Evolutionary conservation across 2,329 filamentous ascomycete species (phyloP).

Genomic region (Bipolaris victoriae): DNA sequence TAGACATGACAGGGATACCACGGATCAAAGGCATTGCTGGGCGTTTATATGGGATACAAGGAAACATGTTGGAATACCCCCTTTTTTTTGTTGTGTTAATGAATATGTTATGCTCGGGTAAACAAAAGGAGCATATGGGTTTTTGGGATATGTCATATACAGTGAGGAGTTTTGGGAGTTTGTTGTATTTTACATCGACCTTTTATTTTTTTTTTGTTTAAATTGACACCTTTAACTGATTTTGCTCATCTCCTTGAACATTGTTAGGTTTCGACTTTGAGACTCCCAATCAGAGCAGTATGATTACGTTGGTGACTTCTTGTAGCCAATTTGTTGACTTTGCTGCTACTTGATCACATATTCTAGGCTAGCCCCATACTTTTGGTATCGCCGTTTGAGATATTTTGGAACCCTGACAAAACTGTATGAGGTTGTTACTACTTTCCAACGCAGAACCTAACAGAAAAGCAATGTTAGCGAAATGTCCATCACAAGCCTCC

Average conservation of each 20-base stretch:
- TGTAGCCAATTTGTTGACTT: background rate
- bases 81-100: background rate
- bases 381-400: too few relatives aligned
- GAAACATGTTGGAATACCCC: background rate
- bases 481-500: background rate
- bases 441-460: slow-evolving; percentile 38
- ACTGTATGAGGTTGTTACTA: slow-evolving; percentile 2
- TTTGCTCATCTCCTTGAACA: too few relatives aligned
- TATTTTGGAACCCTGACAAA: too few relatives aligned
- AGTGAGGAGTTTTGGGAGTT: background rate
- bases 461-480: slow-evolving; percentile 9
- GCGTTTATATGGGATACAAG: slow-evolving; percentile 1
- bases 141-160: background rate
- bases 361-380: too few relatives aligned
- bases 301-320: background rate
- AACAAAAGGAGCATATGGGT: background rate
- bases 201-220: background rate
- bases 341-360: background rate
- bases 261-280: background rate
- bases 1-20: background rate
- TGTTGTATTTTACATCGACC: background rate
- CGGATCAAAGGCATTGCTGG: slow-evolving; percentile 2
- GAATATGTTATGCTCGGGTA: slow-evolving; percentile 1
- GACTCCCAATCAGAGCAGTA: background rate
- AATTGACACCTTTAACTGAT: background rate